phyloP scores from a whole-genome alignment of 768 basidiomycete species.

The Suillus subaureus region DNA sequence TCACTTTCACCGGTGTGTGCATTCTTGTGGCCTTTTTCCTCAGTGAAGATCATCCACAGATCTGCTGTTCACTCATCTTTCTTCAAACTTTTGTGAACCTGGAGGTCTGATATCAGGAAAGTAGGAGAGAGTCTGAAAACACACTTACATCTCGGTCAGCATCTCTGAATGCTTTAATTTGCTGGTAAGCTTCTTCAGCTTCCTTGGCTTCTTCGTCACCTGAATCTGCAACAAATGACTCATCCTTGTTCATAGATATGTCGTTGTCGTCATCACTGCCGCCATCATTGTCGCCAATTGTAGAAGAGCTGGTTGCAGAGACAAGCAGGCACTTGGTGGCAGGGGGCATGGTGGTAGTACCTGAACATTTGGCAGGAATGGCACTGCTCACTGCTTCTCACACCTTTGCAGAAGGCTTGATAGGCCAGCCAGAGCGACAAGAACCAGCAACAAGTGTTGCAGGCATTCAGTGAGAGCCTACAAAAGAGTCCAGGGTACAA shows the following conservation, averaged over 20 bases:
- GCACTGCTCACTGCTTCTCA: neutral
- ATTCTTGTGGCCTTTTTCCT: neutral
- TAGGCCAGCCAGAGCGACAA: neutral
- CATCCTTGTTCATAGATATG: neutral
- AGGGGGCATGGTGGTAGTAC: slow-evolving; percentile 3
- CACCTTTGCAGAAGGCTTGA: neutral
- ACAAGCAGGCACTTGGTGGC: neutral
- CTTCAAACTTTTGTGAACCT: neutral
- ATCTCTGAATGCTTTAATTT: neutral
- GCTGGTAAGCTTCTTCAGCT: slow-evolving; percentile 3
- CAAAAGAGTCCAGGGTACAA: neutral
- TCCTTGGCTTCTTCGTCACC: neutral
- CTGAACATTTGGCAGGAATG: neutral
- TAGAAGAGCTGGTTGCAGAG: slow-evolving; percentile 2
- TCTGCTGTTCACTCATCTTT: neutral
- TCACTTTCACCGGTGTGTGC: neutral
- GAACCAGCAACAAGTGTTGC: neutral
- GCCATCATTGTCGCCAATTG: neutral
- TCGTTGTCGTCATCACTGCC: neutral
- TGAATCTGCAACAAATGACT: neutral
- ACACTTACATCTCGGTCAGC: neutral
- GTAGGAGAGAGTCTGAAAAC: neutral
- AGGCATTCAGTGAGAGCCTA: neutral
- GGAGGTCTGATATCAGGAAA: neutral
- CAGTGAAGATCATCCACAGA: neutral